Base-by-base conservation (phyloP, 371 early-diverging fungal genomes). In the Dichotomocladium elegans region DNA sequence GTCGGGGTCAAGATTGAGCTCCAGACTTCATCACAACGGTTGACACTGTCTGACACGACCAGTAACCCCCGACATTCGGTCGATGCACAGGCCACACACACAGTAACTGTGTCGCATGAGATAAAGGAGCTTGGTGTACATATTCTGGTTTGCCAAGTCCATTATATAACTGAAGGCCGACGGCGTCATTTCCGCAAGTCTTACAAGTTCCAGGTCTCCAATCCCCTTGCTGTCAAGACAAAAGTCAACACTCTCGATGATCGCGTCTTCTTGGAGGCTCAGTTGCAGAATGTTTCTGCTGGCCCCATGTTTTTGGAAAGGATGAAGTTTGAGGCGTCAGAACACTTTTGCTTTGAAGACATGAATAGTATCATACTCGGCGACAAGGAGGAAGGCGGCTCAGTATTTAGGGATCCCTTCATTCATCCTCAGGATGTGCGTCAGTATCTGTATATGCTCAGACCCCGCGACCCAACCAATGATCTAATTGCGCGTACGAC, bases 161-260 rank as follows among this genome's bases (percentile, higher is more conserved):
- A 87, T n/a, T 97, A 95, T 60, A 57, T 77, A 14, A 58, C 69
- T 28, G 85, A 80, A 26, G 81, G 82, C 12, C 85, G 83, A 49
- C 77, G 79, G 35, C 85, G 89, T 22, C 81, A 79, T 49, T 88
- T 95, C 60, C 83, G 92, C 37, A 93, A 92, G 63, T 91, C 92
- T 58, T 96, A 91, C 83, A 94, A 93, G 57, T 95, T 97, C 65
- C 91, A 95, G 69, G 96, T 95, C 7, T 68, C 93, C 25, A 98
- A 96, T 70, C 98, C 98, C 31, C 76, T 98, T 21, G 84, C 94
- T 8, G 96, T 98, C 57, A 96, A 95, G 71, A 98, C 98, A 11
- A 96, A 96, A 52, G 86, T 94, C 44, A 93, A 94, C 70, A 81
- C 87, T 40, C 66, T 73, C 45, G 90, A 89, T 55, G 93, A 88